Conservation (phyloP, 202 grass and related monocot species). For the Setaria italica region DNA sequence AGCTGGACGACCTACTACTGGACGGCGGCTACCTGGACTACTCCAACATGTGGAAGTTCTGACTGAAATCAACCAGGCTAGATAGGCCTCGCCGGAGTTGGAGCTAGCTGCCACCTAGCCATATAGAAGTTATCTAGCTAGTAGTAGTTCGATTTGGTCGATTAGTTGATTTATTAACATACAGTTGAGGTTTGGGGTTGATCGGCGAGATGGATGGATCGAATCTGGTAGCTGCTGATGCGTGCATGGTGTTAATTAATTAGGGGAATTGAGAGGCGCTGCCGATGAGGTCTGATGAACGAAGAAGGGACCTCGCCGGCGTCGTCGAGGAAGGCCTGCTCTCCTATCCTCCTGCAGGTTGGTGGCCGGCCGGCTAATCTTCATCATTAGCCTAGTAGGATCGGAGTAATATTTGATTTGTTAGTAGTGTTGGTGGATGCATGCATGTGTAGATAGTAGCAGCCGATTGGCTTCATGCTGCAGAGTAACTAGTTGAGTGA, state of each 20-base stretch:
- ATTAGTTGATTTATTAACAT: neutral
- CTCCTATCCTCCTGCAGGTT: too few species aligned
- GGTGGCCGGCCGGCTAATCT: slow-evolving; percentile 19
- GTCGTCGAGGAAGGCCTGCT: too few species aligned
- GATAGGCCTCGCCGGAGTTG: too few species aligned
- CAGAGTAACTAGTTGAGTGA: neutral
- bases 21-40: slow-evolving; percentile 25
- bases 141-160: neutral
- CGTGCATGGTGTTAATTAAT: neutral
- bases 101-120: too few species aligned
- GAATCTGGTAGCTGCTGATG: slow-evolving; percentile 14
- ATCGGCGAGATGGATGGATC: neutral
- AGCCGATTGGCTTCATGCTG: neutral
- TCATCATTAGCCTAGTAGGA: neutral
- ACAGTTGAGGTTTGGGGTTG: neutral
- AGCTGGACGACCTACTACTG: slow-evolving; percentile 38
- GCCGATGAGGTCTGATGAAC: neutral
- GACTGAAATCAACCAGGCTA: neutral
- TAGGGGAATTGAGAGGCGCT: neutral
- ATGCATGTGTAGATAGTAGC: slow-evolving; percentile 12
- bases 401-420: neutral
- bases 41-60: slow-evolving; percentile 46
- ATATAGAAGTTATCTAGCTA: neutral
- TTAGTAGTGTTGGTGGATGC: neutral
- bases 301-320: too few species aligned